Base-by-base conservation (phyloP, 1,284 basidiomycete species). In the Tilletiopsis washingtonensis region DNA sequence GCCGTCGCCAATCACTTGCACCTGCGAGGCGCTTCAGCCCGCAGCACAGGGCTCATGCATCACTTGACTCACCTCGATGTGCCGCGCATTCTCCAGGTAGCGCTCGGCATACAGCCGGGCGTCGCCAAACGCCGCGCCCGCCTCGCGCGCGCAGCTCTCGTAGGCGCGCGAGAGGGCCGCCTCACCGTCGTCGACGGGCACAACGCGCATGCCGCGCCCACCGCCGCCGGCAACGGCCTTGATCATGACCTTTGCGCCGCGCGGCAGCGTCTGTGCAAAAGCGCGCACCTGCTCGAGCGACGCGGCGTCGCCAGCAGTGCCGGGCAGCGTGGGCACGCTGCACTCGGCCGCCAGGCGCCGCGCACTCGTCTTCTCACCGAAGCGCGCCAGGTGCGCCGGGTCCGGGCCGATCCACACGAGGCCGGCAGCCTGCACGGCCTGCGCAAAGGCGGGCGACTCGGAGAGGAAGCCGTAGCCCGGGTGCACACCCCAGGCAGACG, bases 351-450 rank as follows among this genome's bases (percentile, higher is more conserved):
- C 67, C 36, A 72, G 62, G 40, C 69, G 66, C 49, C 69, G 53
- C 42, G 93, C 93, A 77, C 97, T 98, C 56, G 91, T 96, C 82
- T 99, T 98, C 80, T 98, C 93, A 58, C 94, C 94, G 46, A 98
- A 82, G 43, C 86, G 84, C 78, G 98, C 94, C 64, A 99, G 98
- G 66, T 93, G 91, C 75, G 94, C 88, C 36, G 93, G 91, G 36
- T 87, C 80, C 40, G 94, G 94, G 23, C 94, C 94, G 64, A 99
- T 86, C 76, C 98, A 99, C 36, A 91, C 89, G 62, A 99, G 83
- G 41, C 94, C 94, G 41, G 94, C 94, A 71, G 87, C 86, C 76
- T 97, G 93, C 58, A 98, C 93, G 77, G 93, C 93, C 56, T 84
- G 82, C 23, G 94, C 94, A 70, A 99, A 99, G 61, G 80, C 80